A percentile compares a stretch with the other conserved stretches of the same genome.
Conservation (phyloP, 2,329 filamentous ascomycete species). For the Onygenales sp. region DNA sequence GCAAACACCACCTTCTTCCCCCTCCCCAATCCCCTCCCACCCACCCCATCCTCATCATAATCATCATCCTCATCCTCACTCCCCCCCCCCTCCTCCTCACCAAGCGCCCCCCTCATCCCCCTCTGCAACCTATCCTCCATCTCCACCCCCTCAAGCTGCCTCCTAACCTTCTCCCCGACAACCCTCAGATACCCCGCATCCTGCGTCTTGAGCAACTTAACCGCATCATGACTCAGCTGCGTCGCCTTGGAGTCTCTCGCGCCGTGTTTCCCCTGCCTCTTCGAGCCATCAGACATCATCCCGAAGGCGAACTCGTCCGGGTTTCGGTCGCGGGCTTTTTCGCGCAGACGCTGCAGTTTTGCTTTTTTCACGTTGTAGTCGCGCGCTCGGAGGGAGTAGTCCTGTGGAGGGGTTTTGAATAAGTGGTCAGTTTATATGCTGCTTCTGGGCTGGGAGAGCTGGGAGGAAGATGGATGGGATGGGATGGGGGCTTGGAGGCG, state of each 20-base stretch:
- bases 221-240: constrained; percentile 44
- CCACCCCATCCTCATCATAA: constrained; percentile 15
- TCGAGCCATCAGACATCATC: constrained; percentile 47
- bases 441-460: neutral
- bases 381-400: constrained; percentile 56
- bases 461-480: no score
- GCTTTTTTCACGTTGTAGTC: constrained; percentile 55
- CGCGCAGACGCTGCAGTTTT: constrained; percentile 48
- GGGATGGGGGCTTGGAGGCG: neutral
- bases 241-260: constrained; percentile 39
- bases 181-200: constrained; percentile 54
- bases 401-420: constrained; percentile 25
- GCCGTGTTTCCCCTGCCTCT: constrained; percentile 33
- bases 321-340: constrained; percentile 53
- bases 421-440: neutral
- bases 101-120: constrained; percentile 24
- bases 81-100: constrained; percentile 8
- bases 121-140: constrained; percentile 34
- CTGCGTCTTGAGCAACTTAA: constrained; percentile 57
- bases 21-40: constrained; percentile 15
- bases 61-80: constrained; percentile 15
- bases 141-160: constrained; percentile 43
- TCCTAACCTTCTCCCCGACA: constrained; percentile 45
- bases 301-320: constrained; percentile 59
- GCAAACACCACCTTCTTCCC: constrained; percentile 31